Percentiles rank a stretch among this genome's conserved stretches.
These are phyloP conservation scores for Chaetomium sp. DNA, from an alignment of 2,329 filamentous ascomycete species.

Conservation along the genomic window DNA sequence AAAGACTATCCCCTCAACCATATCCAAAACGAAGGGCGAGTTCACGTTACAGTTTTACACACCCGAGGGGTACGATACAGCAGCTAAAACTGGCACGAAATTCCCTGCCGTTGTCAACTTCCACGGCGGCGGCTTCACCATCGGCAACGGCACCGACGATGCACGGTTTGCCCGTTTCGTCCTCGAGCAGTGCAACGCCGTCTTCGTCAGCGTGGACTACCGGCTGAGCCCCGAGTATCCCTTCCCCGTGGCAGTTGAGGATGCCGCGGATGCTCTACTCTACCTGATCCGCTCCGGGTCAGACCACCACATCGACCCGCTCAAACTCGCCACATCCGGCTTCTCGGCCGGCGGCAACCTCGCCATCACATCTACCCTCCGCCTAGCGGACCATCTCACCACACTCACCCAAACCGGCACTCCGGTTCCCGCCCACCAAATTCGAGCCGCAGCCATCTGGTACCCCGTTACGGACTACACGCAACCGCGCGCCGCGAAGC, in stretches of 20 bases:
- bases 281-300: conserved; percentile 59
- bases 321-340: conserved; percentile 60
- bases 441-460: conserved; percentile 59
- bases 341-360: conserved; percentile 66
- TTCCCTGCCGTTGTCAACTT: conserved; percentile 64
- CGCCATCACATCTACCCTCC: conserved; percentile 49
- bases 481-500: conserved; percentile 56
- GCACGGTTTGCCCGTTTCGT: conserved; percentile 61
- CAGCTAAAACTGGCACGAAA: conserved; percentile 31
- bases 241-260: conserved; percentile 66
- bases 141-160: conserved; percentile 65
- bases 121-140: conserved; percentile 68
- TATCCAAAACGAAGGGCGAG: conserved; percentile 39
- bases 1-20: conserved; percentile 53
- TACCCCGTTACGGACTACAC: conserved; percentile 67
- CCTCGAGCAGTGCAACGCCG: conserved; percentile 53
- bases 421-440: conserved; percentile 46
- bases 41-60: conserved; percentile 49
- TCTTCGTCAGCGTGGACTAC: conserved; percentile 68
- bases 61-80: conserved; percentile 42
- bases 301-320: conserved; percentile 59
- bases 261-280: conserved; percentile 65
- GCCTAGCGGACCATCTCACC: conserved; percentile 38
- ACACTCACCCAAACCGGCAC: conserved; percentile 46
- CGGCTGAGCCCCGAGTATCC: conserved; percentile 66